Conservation (phyloP, 495 filamentous ascomycete species). For the Xylaria curta region DNA sequence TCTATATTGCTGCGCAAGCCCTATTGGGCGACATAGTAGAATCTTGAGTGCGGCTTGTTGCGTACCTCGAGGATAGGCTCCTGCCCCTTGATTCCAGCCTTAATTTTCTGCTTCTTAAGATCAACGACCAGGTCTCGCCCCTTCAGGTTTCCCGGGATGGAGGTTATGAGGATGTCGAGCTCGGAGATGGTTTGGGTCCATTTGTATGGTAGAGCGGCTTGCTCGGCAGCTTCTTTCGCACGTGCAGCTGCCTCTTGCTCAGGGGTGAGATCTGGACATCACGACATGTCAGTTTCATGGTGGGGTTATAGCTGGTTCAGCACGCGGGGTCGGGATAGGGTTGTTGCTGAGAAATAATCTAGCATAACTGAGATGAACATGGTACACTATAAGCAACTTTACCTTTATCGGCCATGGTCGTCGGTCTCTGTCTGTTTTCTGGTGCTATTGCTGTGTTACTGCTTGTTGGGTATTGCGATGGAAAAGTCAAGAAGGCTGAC, state of each 20-base stretch:
- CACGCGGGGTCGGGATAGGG: not conserved
- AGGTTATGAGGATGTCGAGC: slow-evolving; percentile 75
- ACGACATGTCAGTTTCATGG: slow-evolving; percentile 31
- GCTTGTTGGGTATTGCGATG: not conserved
- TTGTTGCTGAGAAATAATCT: not conserved
- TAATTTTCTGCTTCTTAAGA: slow-evolving; percentile 78
- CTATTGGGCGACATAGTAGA: not conserved
- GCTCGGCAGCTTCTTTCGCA: slow-evolving; percentile 82
- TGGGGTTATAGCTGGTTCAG: not conserved
- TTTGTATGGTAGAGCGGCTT: slow-evolving; percentile 92
- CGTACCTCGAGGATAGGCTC: slow-evolving; percentile 82
- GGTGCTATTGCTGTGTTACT: not conserved
- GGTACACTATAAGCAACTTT: not conserved
- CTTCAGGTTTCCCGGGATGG: slow-evolving; percentile 78
- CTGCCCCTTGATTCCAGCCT: slow-evolving; percentile 87
- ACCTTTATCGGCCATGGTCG: slow-evolving; percentile 27
- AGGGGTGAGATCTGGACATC: slow-evolving; percentile 54
- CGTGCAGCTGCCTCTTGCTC: slow-evolving; percentile 73
- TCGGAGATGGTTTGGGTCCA: slow-evolving; percentile 97
- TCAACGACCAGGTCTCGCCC: slow-evolving; percentile 84
- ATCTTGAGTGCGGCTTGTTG: not conserved
- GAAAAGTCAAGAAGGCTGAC: slow-evolving; percentile 10
- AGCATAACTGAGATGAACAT: not conserved
- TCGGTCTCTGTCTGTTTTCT: not conserved
- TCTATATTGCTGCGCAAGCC: too few species aligned